Conservation (phyloP, 345 rosid species). For the Syzygium aromaticum region DNA sequence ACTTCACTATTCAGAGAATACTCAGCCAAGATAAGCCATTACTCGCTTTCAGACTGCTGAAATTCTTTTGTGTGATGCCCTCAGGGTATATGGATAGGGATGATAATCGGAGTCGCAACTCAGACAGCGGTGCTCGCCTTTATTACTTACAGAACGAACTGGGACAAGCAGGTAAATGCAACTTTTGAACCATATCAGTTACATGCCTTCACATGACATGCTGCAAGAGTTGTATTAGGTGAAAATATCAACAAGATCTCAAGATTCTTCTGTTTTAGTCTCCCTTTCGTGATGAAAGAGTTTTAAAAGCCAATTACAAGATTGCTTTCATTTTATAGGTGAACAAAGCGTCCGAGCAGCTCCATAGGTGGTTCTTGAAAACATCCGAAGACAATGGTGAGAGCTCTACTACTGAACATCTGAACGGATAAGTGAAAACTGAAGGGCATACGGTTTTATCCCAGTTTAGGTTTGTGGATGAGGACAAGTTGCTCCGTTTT, state of each 20-base stretch:
- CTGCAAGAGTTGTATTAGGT: not conserved
- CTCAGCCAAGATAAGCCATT: not conserved
- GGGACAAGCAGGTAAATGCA: not conserved
- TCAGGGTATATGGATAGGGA: constrained; percentile 32
- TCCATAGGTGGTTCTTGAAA: constrained; percentile 4
- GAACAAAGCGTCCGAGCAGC: constrained; percentile 10
- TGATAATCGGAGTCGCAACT: constrained; percentile 12
- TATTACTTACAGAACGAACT: constrained; percentile 9
- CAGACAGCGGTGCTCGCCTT: constrained; percentile 9
- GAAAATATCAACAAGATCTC: not conserved
- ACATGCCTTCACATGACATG: not conserved
- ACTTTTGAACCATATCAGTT: not conserved
- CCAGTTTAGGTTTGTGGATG: not conserved
- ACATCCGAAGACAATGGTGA: not conserved
- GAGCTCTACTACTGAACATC: not conserved
- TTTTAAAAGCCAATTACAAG: not conserved
- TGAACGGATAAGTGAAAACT: not conserved
- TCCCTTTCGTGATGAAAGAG: not conserved
- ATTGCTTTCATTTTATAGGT: constrained; percentile 4
- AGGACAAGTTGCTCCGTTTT: not conserved
- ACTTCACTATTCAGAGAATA: not conserved
- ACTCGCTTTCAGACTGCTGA: not conserved
- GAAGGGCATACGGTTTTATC: not conserved
- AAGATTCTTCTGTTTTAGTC: not conserved
- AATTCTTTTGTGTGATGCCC: not conserved